Evolutionary conservation across 129 eudicot genomes (phyloP).

Genomic region (Scalesia atractyloides): DNA sequence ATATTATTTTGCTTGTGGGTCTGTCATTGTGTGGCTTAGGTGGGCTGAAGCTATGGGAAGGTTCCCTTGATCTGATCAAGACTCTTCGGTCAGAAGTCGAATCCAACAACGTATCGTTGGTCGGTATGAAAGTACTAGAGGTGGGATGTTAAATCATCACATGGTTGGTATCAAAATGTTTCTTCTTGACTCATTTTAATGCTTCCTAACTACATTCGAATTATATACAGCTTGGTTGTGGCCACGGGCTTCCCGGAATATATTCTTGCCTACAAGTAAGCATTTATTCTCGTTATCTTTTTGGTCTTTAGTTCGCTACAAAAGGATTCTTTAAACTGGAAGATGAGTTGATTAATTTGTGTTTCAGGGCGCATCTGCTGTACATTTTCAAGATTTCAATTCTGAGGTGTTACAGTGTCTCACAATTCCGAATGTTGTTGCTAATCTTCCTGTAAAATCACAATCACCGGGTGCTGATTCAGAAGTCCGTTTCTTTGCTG

Average conservation of each 20-base stretch:
- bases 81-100: constrained; percentile 60
- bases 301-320: neutral
- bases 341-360: neutral
- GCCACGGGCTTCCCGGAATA: constrained; percentile 81
- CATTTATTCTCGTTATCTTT: neutral
- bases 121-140: constrained; percentile 66
- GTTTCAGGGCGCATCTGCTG: constrained; percentile 63
- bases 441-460: constrained; percentile 47
- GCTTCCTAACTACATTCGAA: constrained; percentile 31
- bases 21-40: constrained; percentile 46
- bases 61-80: constrained; percentile 82
- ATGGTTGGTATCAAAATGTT: neutral
- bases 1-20: constrained; percentile 11
- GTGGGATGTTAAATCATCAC: neutral
- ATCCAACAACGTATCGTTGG: constrained; percentile 48
- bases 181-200: constrained; percentile 11
- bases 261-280: neutral
- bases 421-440: constrained; percentile 75
- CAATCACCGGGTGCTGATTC: constrained; percentile 11
- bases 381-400: constrained; percentile 94
- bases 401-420: constrained; percentile 77
- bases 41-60: constrained; percentile 96
- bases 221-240: constrained; percentile 85
- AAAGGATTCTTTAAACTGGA: neutral
- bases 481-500: constrained; percentile 76